Base-by-base conservation (phyloP, 176 grass and related monocot genomes). In the Aegilops sharonensis region DNA sequence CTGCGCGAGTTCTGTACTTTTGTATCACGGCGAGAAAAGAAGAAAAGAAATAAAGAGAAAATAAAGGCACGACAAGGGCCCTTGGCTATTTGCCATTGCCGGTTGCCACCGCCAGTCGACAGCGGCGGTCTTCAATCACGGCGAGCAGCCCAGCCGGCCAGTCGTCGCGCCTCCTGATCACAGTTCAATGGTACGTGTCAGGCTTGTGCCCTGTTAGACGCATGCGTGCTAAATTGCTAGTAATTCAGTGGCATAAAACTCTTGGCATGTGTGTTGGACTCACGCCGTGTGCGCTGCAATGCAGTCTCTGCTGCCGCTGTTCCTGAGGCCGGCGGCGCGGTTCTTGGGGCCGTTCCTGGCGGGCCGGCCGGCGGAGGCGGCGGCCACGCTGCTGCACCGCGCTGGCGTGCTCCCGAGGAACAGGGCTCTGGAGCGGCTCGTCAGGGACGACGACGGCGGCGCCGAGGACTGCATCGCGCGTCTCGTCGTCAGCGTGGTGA, bases 331-430 rank as follows among this genome's bases (percentile, higher is more conserved):
- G 6, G 80, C 75, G 3, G 77, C 54, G 64, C 87, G 85, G 83
- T 71, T 95, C 61, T 0, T 40, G 68, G 86, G 75, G 23, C 81
- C 75, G 83, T 36, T 86, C 56, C 56, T 93, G 59, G 87, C 52
- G 13, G 82, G 89, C 63, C 81, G 81, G 65, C 60, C 84, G 65
- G 85, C 75, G 30, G 69, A 52, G 11, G 85, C 85, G 14, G 86
- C 39, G 71, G 88, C 95, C 11, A 89, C 95, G 54, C 85, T 92
- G 77, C 84, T 98, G 37, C 86, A 93, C 77, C 85, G 86, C 47
- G 79, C 85, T 54, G 87, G 89, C 20, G 93, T 83, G 15, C 93
- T 98, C 48, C 95, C 95, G 31, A 89, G 93, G 86, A 85, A 93
- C 80, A 36, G 68, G 43, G 67, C 40, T 2, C 79, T 95, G 78